Evolutionary conservation across 2,329 filamentous ascomycete species (phyloP).

Genomic region (Trichoderma sp.): DNA sequence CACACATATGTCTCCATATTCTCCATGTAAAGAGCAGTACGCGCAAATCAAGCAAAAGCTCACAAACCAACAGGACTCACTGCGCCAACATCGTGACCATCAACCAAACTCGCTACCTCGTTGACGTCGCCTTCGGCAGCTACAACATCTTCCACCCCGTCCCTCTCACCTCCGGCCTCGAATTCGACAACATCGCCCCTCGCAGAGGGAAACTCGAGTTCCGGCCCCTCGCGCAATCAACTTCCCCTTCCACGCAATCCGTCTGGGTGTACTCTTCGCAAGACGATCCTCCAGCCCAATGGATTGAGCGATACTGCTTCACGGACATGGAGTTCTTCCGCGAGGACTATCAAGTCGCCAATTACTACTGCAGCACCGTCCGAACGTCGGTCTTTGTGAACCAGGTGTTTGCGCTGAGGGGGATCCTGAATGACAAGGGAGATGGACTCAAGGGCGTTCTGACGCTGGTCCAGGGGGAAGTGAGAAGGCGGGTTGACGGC

Average conservation of each 20-base stretch:
- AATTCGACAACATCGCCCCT: constrained; percentile 46
- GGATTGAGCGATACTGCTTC: constrained; percentile 55
- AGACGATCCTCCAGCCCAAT: constrained; percentile 40
- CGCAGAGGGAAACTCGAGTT: constrained; percentile 50
- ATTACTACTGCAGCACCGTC: constrained; percentile 42
- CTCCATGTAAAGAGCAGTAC: too few species aligned
- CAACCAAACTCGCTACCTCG: constrained; percentile 48
- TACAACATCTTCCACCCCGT: constrained; percentile 44
- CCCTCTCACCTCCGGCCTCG: constrained; percentile 35
- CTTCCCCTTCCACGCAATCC: constrained; percentile 39
- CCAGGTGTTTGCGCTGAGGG: constrained; percentile 42
- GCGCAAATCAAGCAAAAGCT: constrained; percentile 30
- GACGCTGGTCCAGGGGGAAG: constrained; percentile 47
- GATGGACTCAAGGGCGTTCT: constrained; percentile 41
- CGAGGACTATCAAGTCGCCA: constrained; percentile 53
- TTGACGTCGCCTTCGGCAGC: constrained; percentile 65
- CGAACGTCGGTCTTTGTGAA: constrained; percentile 45
- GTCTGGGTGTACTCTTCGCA: constrained; percentile 46
- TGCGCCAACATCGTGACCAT: constrained; percentile 63
- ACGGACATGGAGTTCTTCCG: constrained; percentile 52
- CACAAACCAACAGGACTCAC: constrained; percentile 50
- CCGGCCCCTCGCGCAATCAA: constrained; percentile 38
- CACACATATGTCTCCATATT: constrained; percentile 1
- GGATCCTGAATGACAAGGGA: constrained; percentile 33
- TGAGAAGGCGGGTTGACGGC: constrained; percentile 48